phyloP scores from a whole-genome alignment of 768 basidiomycete genomes.

The Mrakia hoshinonis region DNA sequence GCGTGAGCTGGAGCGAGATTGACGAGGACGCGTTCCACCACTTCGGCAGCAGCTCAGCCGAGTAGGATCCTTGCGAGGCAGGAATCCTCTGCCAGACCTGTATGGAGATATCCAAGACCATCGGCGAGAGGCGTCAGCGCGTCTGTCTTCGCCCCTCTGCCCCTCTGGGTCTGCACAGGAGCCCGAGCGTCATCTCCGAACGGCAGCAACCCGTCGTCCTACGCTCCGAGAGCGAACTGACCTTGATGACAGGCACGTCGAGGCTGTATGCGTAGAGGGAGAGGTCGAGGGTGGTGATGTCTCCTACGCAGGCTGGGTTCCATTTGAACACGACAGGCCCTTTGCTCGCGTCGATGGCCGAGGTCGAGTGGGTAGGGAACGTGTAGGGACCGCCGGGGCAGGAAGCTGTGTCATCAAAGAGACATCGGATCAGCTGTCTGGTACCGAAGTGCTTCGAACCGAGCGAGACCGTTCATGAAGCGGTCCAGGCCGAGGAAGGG shows the following conservation, averaged over 20 bases:
- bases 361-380: not conserved
- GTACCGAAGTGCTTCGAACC: too few relatives aligned
- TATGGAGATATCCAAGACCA: not conserved
- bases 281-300: constrained; percentile 1
- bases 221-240: not conserved
- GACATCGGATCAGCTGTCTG: too few relatives aligned
- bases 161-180: not conserved
- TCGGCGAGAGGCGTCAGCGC: not conserved
- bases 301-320: constrained; percentile 11
- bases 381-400: constrained; percentile 11
- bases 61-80: constrained; percentile 4
- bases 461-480: too few relatives aligned
- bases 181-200: not conserved
- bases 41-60: constrained; percentile 13
- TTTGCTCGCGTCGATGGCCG: not conserved
- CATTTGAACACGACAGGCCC: constrained; percentile 16
- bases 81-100: not conserved
- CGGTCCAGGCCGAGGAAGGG: too few relatives aligned
- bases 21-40: constrained; percentile 2
- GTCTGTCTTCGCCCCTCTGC: not conserved
- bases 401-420: not conserved
- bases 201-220: not conserved
- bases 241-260: constrained; percentile 7
- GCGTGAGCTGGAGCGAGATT: not conserved
- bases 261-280: constrained; percentile 1